These are phyloP conservation scores for Stemphylium beticola DNA, from an alignment of 2,329 filamentous ascomycete genomes.

Conservation along the genomic window DNA sequence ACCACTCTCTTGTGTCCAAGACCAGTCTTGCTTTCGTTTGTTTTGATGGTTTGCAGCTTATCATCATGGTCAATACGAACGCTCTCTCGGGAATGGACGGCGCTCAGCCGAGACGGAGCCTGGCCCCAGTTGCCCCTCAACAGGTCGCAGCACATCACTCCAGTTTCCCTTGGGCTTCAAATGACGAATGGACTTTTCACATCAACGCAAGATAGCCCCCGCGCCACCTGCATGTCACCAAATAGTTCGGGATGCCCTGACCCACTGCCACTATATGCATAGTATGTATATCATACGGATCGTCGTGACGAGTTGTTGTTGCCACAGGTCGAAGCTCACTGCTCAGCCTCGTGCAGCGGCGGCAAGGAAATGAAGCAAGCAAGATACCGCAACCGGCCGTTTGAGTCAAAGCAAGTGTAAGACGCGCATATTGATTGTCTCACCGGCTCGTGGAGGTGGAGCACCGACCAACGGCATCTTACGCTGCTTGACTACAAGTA, in stretches of 20 bases:
- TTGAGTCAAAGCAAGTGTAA: constrained; percentile 17
- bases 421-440: constrained; percentile 32
- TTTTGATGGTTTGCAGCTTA: constrained; percentile 19
- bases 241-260: constrained; percentile 13
- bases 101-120: constrained; percentile 12
- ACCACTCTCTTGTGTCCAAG: constrained; percentile 7
- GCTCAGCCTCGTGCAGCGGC: constrained; percentile 20
- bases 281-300: constrained; percentile 3
- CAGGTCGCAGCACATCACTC: constrained; percentile 11
- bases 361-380: constrained; percentile 20
- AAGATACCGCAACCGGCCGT: constrained; percentile 33
- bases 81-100: constrained; percentile 17
- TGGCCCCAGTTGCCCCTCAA: constrained; percentile 7
- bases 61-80: constrained; percentile 16
- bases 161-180: constrained; percentile 5
- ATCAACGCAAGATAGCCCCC: constrained; percentile 12
- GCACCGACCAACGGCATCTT: constrained; percentile 16
- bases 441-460: constrained; percentile 32
- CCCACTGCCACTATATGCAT: constrained; percentile 14
- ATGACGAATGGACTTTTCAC: constrained; percentile 4
- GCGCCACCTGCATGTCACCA: constrained; percentile 20
- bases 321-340: not conserved
- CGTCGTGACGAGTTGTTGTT: not conserved
- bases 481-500: constrained; percentile 9
- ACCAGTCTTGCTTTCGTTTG: constrained; percentile 14